Conservation (phyloP, 192 early-diverging fungal species). For the Linnemannia elongata region DNA sequence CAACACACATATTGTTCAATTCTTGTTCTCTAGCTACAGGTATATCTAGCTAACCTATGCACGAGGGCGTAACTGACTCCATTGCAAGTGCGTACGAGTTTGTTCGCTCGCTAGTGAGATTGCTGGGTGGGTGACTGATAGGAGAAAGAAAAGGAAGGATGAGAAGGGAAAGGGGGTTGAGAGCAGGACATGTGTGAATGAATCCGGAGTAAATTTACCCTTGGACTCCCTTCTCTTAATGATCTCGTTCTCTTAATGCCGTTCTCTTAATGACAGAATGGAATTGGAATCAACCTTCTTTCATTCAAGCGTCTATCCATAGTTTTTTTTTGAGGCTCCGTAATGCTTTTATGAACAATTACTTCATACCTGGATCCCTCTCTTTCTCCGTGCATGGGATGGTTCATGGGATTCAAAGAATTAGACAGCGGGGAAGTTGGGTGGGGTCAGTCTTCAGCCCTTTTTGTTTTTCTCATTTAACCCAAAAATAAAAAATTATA, state of each 20-base stretch:
- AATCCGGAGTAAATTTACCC: not conserved
- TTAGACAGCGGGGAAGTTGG: too few relatives aligned
- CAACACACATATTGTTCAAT: too few relatives aligned
- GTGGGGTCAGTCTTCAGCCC: too few relatives aligned
- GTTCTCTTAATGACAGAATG: not conserved
- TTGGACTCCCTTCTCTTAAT: not conserved
- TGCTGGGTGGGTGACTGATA: too few relatives aligned
- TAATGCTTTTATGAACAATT: not conserved
- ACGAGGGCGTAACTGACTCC: too few relatives aligned
- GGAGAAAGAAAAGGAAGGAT: not conserved
- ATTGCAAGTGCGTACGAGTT: too few relatives aligned
- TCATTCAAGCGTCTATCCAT: not conserved
- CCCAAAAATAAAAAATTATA: not conserved
- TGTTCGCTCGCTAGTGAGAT: too few relatives aligned
- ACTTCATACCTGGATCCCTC: constrained; percentile 1
- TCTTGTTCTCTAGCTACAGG: too few relatives aligned
- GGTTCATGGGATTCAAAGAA: too few relatives aligned
- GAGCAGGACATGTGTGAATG: not conserved
- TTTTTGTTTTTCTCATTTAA: not conserved
- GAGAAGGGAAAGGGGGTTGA: not conserved
- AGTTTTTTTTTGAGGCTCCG: not conserved
- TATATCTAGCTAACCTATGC: too few relatives aligned
- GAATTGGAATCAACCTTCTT: not conserved
- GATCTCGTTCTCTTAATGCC: too few relatives aligned
- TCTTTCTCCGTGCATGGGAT: not conserved